phyloP scores from a whole-genome alignment of 352 stramenopile genomes.

The Salisapilia sapeloensis region DNA sequence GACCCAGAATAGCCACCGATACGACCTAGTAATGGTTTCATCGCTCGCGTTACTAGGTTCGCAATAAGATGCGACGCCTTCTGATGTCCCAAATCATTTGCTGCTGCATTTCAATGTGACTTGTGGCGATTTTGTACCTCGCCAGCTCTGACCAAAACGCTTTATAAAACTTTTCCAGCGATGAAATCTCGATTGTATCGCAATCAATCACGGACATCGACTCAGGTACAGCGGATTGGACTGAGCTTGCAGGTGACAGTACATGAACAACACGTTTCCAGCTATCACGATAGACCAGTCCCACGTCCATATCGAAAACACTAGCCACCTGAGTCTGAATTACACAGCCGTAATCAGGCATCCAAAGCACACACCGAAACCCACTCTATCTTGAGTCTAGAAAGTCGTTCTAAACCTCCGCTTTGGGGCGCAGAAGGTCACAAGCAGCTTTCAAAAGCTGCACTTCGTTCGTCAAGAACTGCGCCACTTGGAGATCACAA shows the following conservation, averaged over 20 bases:
- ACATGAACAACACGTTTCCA: constrained; percentile 23
- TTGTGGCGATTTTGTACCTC: constrained; percentile 8
- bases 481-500: too few species aligned
- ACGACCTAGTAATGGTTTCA: constrained; percentile 2
- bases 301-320: constrained; percentile 6
- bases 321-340: constrained; percentile 15
- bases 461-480: too few species aligned
- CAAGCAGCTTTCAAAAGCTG: too few species aligned
- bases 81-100: constrained; percentile 14
- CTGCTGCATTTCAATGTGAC: constrained; percentile 11
- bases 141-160: constrained; percentile 6
- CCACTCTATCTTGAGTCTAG: too few species aligned
- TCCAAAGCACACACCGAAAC: constrained; percentile 8
- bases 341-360: constrained; percentile 23
- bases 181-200: constrained; percentile 6
- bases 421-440: too few species aligned
- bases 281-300: constrained; percentile 18
- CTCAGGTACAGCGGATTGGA: constrained; percentile 19
- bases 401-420: too few species aligned
- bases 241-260: constrained; percentile 5
- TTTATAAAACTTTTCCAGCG: constrained; percentile 3
- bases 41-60: constrained; percentile 6
- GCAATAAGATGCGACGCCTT: constrained; percentile 38
- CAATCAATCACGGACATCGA: constrained; percentile 10
- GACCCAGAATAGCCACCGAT: not conserved